phyloP scores from a whole-genome alignment of 2,329 filamentous ascomycete genomes.

The Triangularia verruculosa region DNA sequence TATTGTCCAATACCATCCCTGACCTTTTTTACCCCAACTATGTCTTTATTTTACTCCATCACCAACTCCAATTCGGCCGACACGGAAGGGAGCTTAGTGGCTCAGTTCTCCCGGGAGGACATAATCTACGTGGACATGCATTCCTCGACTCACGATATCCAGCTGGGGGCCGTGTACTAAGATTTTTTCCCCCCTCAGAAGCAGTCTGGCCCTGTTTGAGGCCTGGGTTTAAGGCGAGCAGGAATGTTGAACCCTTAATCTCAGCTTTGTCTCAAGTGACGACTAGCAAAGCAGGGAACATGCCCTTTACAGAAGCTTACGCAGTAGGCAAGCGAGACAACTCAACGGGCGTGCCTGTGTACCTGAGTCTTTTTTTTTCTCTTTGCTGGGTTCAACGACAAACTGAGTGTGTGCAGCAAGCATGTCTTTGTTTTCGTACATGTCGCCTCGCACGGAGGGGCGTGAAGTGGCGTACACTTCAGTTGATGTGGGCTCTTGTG shows the following conservation, averaged over 20 bases:
- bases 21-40: neutral
- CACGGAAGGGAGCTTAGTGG: neutral
- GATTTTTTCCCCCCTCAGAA: neutral
- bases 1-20: conserved; percentile 4
- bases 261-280: conserved; percentile 9
- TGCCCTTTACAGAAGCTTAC: neutral
- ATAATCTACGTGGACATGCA: conserved; percentile 13
- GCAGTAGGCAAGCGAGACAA: neutral
- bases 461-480: neutral
- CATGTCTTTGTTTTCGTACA: neutral
- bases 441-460: neutral
- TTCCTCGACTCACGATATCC: conserved; percentile 12
- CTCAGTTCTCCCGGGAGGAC: neutral
- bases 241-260: conserved; percentile 13
- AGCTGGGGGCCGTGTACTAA: neutral
- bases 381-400: neutral
- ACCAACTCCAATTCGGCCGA: conserved; percentile 2
- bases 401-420: neutral
- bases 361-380: neutral
- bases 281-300: neutral
- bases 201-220: conserved; percentile 1
- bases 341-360: neutral
- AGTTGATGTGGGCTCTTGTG: neutral
- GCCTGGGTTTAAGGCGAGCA: conserved; percentile 10
- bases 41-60: neutral